A percentile compares a stretch with the other conserved stretches of the same genome.
phyloP scores from a whole-genome alignment of 2,329 filamentous ascomycete genomes.

The Alternaria angustiovoidea region DNA sequence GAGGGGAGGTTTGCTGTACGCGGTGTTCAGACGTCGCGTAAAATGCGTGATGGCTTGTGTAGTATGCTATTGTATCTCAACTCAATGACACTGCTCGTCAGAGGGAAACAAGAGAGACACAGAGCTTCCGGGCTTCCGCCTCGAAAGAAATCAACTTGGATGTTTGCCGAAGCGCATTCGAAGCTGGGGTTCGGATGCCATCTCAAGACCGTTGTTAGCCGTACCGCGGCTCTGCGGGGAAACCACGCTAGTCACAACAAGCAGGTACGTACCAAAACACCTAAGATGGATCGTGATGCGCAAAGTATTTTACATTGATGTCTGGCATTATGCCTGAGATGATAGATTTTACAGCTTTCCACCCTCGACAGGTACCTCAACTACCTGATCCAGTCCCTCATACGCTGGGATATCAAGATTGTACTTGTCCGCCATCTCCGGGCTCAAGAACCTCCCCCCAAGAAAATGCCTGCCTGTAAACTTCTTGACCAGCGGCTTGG shows the following conservation, averaged over 20 bases:
- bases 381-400: conserved; percentile 85
- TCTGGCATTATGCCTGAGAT: too few species aligned
- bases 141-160: conserved; percentile 3
- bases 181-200: conserved; percentile 28
- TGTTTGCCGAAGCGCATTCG: conserved; percentile 28
- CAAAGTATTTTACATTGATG: too few species aligned
- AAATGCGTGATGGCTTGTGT: not conserved
- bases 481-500: conserved; percentile 85
- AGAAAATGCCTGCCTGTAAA: conserved; percentile 92
- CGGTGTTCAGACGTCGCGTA: not conserved
- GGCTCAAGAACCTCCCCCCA: conserved; percentile 86
- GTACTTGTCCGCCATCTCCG: conserved; percentile 83
- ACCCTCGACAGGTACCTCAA: conserved; percentile 68
- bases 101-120: not conserved
- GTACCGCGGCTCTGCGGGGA: conserved; percentile 33
- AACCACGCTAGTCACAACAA: conserved; percentile 15
- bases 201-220: conserved; percentile 36
- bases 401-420: conserved; percentile 83
- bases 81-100: not conserved
- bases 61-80: not conserved
- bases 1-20: not conserved
- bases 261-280: conserved; percentile 19
- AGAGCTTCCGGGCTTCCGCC: conserved; percentile 5
- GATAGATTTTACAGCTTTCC: conserved; percentile 20
- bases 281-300: not conserved